Base-by-base conservation (phyloP, 1,284 basidiomycete species). In the Coriolopsis trogii region DNA sequence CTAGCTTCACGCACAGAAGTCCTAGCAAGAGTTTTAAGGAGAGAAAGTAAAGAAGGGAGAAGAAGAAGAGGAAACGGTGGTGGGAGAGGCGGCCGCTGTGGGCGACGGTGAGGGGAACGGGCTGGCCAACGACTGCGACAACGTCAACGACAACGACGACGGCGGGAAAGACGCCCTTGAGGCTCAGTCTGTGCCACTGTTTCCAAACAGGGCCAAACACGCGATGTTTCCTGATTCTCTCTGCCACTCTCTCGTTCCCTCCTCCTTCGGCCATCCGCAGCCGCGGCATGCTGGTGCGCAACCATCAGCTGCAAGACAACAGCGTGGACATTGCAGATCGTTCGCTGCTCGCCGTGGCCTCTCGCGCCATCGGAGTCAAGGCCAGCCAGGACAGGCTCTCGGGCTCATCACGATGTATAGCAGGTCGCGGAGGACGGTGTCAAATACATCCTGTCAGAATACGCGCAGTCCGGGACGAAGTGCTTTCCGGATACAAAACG, bases 111-210 rank as follows among this genome's bases (percentile, higher is more conserved):
- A 58, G 47, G 53, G 55, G 44, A 36, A 31, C 42, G 44, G 52
- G 56, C 52, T 52, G 46, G 60, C 60, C 62, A 60, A 65, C 63
- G 64, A 61, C 55, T 52, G 49, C 61, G 59, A 62, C 63, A 58
- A 59, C 62, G 62, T 60, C 61, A 56, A 63, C 51, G 53, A 51
- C 36, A 43, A 58, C 58, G 58, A 59, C 52, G 51, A 56, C 60
- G 52, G 55, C 55, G 47, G 49, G 51, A 42, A 44, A 45, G 24
- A 26, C 56, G 56, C 53, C 49, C 16, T 29, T 33, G 23, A 24
- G 29, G 45, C 52, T 28, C 37, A 41, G 44, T 18, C 43, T n/a
- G 51, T 46, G 56, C 53, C 57, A 53, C 50, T 33, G 36, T 16
- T 25, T 21, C 20, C 58, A 59, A 59, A 56, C 41, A 59, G 18